Evolutionary conservation across 495 filamentous ascomycete genomes (phyloP), one percentile per base, ranked within the genome.

Genomic region (Podospora australis): DNA sequence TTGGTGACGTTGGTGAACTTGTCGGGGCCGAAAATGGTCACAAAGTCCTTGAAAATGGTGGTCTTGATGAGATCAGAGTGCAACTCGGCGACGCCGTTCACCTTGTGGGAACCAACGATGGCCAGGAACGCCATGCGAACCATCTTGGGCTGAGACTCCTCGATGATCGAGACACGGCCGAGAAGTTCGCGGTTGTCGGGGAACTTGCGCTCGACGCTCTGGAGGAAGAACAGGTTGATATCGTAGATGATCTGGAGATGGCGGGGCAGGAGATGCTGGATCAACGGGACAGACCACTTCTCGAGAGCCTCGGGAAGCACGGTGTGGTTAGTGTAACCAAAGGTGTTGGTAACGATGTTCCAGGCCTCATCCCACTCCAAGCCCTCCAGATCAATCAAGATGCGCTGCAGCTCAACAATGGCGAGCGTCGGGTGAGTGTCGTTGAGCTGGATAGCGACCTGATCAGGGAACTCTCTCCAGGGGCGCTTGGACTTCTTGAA

Each of bases 21-120:
- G 73, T 98, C 92, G 0, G 86, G 83, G 3, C 92, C 92, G 60
- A 90, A 97, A 49, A 98, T 85, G 30, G 74, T 74, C 32, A 98
- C 91, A 60, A 98, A 98, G 68, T 97, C 94, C 68, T 90, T 97
- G 80, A 98, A 97, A 51, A 98, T 90, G n/a, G 92, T 98, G 3
- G 90, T 90, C 71, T 88, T 88, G 70, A 98, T 90, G 19, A 98
- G 76, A 60, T 98, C 92, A 4, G 92, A 98, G 67, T 98, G 92
- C 46, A 98, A 71, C 67, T 97, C 92, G 19, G 92, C 92, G 22
- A 98, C 92, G 59, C 92, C 92, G 59, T 98, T 98, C 68, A 98
- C 92, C 68, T 97, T 97, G 77, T 98, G 92, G 19, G 92, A 97
- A 23, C 94, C 92, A 59, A 98, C 90, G 52, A 96, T 85, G 16